Evolutionary conservation across 805 yeast genomes (phyloP).

Genomic region (Priceomyces fermenticarens): DNA sequence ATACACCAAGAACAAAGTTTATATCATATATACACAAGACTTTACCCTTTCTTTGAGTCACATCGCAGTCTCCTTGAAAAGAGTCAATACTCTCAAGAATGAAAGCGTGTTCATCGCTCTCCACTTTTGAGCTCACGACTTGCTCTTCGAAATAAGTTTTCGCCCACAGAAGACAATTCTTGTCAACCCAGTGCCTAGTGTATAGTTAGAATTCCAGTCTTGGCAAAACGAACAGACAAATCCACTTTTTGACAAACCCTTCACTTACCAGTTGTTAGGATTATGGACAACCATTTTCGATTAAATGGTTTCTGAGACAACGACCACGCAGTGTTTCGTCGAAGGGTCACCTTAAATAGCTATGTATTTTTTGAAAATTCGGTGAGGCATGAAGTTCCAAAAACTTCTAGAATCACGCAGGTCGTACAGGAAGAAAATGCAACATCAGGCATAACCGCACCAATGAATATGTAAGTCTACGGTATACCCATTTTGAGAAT

Average conservation of each 20-base stretch:
- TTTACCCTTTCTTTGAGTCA: slow-evolving; percentile 80
- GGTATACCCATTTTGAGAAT: too few relatives aligned
- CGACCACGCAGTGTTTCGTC: too few relatives aligned
- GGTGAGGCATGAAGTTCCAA: slow-evolving; percentile 1
- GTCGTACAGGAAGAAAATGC: too few relatives aligned
- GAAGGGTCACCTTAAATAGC: too few relatives aligned
- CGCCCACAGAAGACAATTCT: slow-evolving; percentile 65
- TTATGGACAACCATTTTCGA: slow-evolving; percentile 59
- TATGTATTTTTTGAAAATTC: too few relatives aligned
- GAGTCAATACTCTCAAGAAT: slow-evolving; percentile 40
- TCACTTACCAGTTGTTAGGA: slow-evolving; percentile 63
- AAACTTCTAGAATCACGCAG: slow-evolving; percentile 1
- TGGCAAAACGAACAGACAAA: background rate
- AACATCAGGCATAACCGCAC: too few relatives aligned
- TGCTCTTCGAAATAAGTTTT: slow-evolving; percentile 45
- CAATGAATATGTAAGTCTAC: too few relatives aligned
- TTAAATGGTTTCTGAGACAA: too few relatives aligned
- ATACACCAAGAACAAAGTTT: slow-evolving; percentile 47
- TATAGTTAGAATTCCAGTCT: background rate
- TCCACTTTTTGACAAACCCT: background rate
- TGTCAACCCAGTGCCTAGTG: slow-evolving; percentile 67
- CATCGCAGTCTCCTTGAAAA: slow-evolving; percentile 71
- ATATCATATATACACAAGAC: slow-evolving; percentile 74
- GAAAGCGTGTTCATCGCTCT: slow-evolving; percentile 21
- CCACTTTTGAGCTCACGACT: slow-evolving; percentile 26